A percentile compares a stretch with the other conserved stretches of the same genome.
These are phyloP conservation scores for Skeletonema potamos DNA, from an alignment of 108 stramenopile species.

Conservation along the genomic window DNA sequence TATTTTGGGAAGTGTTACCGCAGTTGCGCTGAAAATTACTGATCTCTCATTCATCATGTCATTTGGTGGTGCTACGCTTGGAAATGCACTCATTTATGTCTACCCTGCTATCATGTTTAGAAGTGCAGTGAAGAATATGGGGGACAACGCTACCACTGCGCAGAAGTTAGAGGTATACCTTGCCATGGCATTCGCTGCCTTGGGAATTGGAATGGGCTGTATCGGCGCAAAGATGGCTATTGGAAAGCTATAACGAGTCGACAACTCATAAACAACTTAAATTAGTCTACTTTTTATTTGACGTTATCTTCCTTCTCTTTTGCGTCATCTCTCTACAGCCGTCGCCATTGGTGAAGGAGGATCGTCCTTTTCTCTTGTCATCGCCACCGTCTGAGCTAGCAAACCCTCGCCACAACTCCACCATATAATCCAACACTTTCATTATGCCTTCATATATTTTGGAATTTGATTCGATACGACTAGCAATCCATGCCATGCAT, in stretches of 20 bases:
- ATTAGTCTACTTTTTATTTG: background rate
- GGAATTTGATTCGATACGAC: conserved; percentile 49
- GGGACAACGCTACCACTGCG: conserved; percentile 50
- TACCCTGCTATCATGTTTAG: conserved; percentile 84
- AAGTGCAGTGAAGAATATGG: conserved; percentile 55
- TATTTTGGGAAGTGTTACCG: conserved; percentile 47
- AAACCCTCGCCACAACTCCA: conserved; percentile 49
- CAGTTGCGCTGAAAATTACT: conserved; percentile 46
- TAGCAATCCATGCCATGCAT: conserved; percentile 66
- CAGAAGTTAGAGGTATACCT: conserved; percentile 59
- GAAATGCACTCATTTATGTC: conserved; percentile 77
- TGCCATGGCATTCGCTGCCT: conserved; percentile 60
- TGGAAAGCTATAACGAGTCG: conserved; percentile 2
- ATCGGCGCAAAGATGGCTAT: conserved; percentile 81
- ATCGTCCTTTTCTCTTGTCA: background rate
- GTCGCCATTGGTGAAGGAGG: background rate
- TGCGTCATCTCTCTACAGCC: conserved; percentile 21
- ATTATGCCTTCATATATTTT: conserved; percentile 56
- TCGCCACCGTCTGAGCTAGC: background rate
- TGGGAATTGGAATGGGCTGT: conserved; percentile 78
- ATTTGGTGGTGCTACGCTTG: conserved; percentile 84
- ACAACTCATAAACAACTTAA: background rate
- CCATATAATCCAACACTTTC: conserved; percentile 72
- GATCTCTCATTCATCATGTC: conserved; percentile 65
- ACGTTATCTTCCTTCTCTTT: conserved; percentile 23